Percentiles rank a stretch among this genome's conserved stretches.
Evolutionary conservation across 768 basidiomycete species (phyloP).

Genomic region (Peribolospora baueri): DNA sequence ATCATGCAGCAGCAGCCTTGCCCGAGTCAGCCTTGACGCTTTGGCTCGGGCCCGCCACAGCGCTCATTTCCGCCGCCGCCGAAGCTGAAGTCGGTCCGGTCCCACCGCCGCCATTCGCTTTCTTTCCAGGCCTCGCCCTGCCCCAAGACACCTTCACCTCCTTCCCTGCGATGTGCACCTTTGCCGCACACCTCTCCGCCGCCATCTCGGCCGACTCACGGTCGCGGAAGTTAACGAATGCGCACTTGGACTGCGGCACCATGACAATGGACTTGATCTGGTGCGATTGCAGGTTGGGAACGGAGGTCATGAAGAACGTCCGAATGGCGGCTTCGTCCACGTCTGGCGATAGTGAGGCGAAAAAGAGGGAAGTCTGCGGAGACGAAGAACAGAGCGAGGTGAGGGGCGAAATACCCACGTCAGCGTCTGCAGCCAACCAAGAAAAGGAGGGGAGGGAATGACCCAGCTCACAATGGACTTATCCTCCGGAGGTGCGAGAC

Average conservation of each 20-base stretch:
- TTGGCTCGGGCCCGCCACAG: no score
- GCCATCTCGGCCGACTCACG: conserved; percentile 62
- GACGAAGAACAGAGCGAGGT: not conserved
- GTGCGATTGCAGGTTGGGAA: conserved; percentile 33
- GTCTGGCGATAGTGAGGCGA: conserved; percentile 44
- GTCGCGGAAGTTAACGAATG: conserved; percentile 80
- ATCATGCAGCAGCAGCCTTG: no score
- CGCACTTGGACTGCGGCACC: conserved; percentile 57
- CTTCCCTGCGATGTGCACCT: conserved; percentile 62
- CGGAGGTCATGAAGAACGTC: conserved; percentile 39
- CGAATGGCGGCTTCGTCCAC: conserved; percentile 53
- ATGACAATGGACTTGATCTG: conserved; percentile 64
- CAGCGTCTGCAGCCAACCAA: not conserved
- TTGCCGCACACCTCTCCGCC: conserved; percentile 71
- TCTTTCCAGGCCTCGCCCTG: conserved; percentile 30
- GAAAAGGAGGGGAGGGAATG: not conserved
- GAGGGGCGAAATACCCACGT: not conserved
- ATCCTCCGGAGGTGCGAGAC: conserved; percentile 76
- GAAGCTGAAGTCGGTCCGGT: not conserved
- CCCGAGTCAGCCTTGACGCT: no score
- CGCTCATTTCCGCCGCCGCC: not conserved
- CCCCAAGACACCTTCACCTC: conserved; percentile 67
- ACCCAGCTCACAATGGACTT: conserved; percentile 44
- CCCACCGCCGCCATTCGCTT: not conserved
- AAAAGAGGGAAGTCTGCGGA: conserved; percentile 52